Base-by-base conservation (phyloP, 2,329 filamentous ascomycete genomes). In the Grosmannia penicillata region DNA sequence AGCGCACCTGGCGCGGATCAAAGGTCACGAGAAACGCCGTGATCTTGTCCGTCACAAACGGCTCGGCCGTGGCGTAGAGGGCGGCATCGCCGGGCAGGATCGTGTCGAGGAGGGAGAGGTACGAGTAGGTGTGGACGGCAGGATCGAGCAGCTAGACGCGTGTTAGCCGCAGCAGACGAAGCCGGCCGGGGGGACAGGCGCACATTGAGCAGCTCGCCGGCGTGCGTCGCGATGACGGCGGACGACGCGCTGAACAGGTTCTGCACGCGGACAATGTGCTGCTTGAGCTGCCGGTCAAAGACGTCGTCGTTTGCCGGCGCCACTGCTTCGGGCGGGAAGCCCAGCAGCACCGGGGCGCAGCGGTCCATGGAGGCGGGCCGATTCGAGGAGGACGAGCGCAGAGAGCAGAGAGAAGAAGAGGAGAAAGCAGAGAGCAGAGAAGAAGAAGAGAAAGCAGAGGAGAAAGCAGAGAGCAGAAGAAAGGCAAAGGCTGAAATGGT, bases 1-100 rank as follows among this genome's bases (percentile, higher is more conserved):
- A 74, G 47, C 71, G 62, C 38, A 70, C 60, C 47, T 75, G 70
- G 9, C 60, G 52, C 11, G 59, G 51, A 42, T 74, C 65, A 45
- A 73, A 74, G 6, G 52, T 52, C 33, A 61, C 44, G 21, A 73
- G 51, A 43, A 74, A 70, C 2, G 52, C 48, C 34, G 65, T 49
- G 14, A 64, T 51, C 33, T 61, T 56, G 43, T 66, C 58, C 22
- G 60, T 52, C 10, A 72, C 36, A 3, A 54, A 40, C 30, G 53
- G 49, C 9, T 57, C 50, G 25, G 56, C 46, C 3, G 40, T 14
- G 4, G 53, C 51, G 17, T 56, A 48, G n/a, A 56, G 44, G 14
- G 47, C 45, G 10, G 42, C 42, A 8, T 46, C 40, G 15, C 42
- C 32, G 2, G 52, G 48, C 25, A 62, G 43, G 24, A 64, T 48